Percentiles rank a stretch among this genome's conserved stretches.
phyloP scores from a whole-genome alignment of 108 stramenopile species.

The Tribonema minus region DNA sequence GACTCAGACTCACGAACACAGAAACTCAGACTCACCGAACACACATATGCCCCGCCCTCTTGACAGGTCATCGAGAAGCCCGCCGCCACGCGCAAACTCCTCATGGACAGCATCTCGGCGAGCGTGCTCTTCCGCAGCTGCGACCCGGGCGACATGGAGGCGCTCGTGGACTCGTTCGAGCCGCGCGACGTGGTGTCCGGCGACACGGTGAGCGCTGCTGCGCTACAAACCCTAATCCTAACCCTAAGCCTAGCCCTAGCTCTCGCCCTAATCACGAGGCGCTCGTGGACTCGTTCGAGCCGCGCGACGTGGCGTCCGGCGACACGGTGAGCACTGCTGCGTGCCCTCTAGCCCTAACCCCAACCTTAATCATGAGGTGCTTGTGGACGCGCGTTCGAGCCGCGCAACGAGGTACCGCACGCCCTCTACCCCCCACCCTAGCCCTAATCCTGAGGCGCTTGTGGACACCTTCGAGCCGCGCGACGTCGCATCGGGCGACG shows the following conservation, averaged over 20 bases:
- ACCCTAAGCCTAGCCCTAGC: too few relatives aligned
- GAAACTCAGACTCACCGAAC: too few relatives aligned
- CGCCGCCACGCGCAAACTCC: background rate
- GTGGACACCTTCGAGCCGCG: background rate
- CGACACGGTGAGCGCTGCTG: background rate
- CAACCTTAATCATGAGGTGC: background rate
- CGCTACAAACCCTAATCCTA: too few relatives aligned
- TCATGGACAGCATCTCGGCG: background rate
- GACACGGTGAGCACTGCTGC: background rate
- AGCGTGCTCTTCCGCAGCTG: constrained; percentile 24
- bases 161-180: constrained; percentile 10
- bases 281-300: background rate
- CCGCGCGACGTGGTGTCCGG: background rate
- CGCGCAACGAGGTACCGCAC: background rate
- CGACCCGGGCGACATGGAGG: background rate
- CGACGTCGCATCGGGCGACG: background rate
- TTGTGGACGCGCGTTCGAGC: background rate
- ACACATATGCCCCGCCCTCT: too few relatives aligned
- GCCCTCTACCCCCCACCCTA: background rate
- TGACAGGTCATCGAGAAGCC: constrained; percentile 14
- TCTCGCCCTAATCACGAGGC: background rate
- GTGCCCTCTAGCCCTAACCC: background rate
- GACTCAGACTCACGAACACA: too few relatives aligned
- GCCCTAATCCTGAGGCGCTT: background rate
- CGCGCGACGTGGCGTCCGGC: background rate